These are phyloP conservation scores for Globisporangium takayamanum DNA, from an alignment of 352 stramenopile genomes.

Conservation along the genomic window DNA sequence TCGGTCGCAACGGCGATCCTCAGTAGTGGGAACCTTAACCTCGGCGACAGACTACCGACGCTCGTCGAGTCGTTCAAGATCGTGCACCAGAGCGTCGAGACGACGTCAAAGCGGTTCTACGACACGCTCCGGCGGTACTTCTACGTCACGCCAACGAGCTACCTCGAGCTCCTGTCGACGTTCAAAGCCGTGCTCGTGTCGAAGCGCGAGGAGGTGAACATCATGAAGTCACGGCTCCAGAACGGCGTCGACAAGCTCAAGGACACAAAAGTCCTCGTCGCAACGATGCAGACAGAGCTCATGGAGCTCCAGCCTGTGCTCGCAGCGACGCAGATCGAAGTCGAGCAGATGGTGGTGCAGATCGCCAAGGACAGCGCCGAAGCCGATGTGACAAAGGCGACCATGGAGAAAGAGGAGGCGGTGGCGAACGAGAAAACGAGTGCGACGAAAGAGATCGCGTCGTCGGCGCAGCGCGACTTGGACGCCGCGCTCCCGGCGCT, in stretches of 20 bases:
- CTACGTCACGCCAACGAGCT: slow-evolving; percentile 92
- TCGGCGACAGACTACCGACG: slow-evolving; percentile 38
- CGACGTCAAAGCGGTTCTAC: slow-evolving; percentile 82
- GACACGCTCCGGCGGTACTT: slow-evolving; percentile 83
- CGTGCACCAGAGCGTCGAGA: slow-evolving; percentile 89
- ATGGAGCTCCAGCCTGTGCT: slow-evolving; percentile 80
- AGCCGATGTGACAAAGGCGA: slow-evolving; percentile 82
- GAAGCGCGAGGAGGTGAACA: slow-evolving; percentile 89
- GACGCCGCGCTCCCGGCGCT: slow-evolving; percentile 84
- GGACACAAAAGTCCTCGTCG: slow-evolving; percentile 73
- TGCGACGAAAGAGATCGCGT: slow-evolving; percentile 87
- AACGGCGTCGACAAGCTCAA: slow-evolving; percentile 86
- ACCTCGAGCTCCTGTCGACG: slow-evolving; percentile 88
- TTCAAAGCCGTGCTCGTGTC: slow-evolving; percentile 86
- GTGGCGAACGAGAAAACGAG: slow-evolving; percentile 81
- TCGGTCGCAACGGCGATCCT: slow-evolving; percentile 84
- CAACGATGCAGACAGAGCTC: slow-evolving; percentile 81
- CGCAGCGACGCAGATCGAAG: slow-evolving; percentile 68
- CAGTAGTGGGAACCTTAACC: slow-evolving; percentile 60
- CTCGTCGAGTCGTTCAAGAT: slow-evolving; percentile 85
- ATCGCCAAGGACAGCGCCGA: slow-evolving; percentile 88
- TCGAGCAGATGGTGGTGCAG: slow-evolving; percentile 88
- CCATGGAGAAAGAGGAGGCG: slow-evolving; percentile 85
- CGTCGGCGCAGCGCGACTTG: slow-evolving; percentile 83
- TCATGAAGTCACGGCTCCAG: slow-evolving; percentile 75